Base-by-base conservation (phyloP, 495 filamentous ascomycete species). In the Neurospora cerealis region DNA sequence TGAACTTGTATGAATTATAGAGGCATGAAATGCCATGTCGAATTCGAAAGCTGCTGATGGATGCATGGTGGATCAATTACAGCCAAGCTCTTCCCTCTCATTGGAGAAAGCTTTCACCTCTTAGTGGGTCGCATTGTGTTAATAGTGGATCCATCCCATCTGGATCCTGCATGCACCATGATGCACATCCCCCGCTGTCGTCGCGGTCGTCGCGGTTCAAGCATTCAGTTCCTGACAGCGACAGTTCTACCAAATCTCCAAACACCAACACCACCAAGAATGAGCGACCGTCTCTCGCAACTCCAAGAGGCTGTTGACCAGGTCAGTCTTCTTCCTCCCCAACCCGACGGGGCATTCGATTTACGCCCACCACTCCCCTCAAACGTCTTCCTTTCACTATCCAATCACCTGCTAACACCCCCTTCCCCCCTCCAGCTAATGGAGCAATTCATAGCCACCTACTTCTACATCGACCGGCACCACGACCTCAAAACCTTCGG, bases 261-360 rank as follows among this genome's bases (percentile, higher is more conserved):
- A 19, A 17, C 38, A 60, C 48, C 21, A 32, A 38, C 8, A 24
- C 36, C 11, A 42, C 44, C 77, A 77, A 84, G 69, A 72, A 98
- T 97, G 95, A 92, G 92, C 0, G 96, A 99, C 82, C 88, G 91
- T 60, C 88, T 99, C 46, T 97, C 96, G 5, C 95, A 98, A 80
- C 88, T 99, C 48, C 96, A 99, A 85, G 94, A 97, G 80, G 93
- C 93, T 80, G 91, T 97, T 72, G 95, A 98, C 80, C 91, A 97
- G 85, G 93, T 95, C 41, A 5, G 84, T 60, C 74, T 42, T 28
- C 24, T 11, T 19, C 15, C 15, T 41, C 38, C 10, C 38, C 38
- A 39, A 39, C 38, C 4, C 38, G 10, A 8, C 44, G n/a, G 21
- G 17, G 28, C 21, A 13, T 10, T 46, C 40, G 19, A 71, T 13